Base-by-base conservation (phyloP, 305 asterid species). In the Plantago coronopus region DNA sequence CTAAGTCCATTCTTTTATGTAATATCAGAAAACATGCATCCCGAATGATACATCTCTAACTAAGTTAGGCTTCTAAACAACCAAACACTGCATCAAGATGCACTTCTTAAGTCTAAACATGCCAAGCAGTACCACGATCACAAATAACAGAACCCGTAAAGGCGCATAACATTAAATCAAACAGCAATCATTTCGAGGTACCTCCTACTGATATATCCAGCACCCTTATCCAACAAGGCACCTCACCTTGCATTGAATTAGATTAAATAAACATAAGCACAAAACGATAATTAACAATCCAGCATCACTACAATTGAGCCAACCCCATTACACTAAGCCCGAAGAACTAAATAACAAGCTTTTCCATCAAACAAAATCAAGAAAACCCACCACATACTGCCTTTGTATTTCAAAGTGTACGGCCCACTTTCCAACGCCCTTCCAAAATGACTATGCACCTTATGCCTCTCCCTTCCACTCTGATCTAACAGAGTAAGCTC, bases 391-490 rank as follows among this genome's bases (percentile, higher is more conserved):
- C 98, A 91, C 98, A 91, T 88, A 82, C 98, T 91, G 71, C 98
- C 97, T 17, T 94, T 77, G 78, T 84, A 88, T 75, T 89, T 91
- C 43, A 91, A 84, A 7, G 97, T 74, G 58, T 91, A 91, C 1
- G 98, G 98, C 15, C 98, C 98, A 59, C 86, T 84, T 81, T 91
- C 98, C 78, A 91, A 81, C 61, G 93, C 78, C 81, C 98, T 84
- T n/a, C 96, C 97, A 51, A 91, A 91, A 83, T 91, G 98, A 73
- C 85, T 91, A 66, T 89, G 98, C 74, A 91, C 84, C 85, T 89
- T 91, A 76, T 91, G 98, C 81, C 86, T 86, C 80, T 71, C 95
- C 79, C 77, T 85, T 54, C 97, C 98, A 72, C 97, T 89, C 80
- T 91, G 98, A 77, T 91, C 98, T 68, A 83, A 62, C 50, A 91